phyloP scores from a whole-genome alignment of 2,329 filamentous ascomycete genomes.

The Trichoderma arundinaceum region DNA sequence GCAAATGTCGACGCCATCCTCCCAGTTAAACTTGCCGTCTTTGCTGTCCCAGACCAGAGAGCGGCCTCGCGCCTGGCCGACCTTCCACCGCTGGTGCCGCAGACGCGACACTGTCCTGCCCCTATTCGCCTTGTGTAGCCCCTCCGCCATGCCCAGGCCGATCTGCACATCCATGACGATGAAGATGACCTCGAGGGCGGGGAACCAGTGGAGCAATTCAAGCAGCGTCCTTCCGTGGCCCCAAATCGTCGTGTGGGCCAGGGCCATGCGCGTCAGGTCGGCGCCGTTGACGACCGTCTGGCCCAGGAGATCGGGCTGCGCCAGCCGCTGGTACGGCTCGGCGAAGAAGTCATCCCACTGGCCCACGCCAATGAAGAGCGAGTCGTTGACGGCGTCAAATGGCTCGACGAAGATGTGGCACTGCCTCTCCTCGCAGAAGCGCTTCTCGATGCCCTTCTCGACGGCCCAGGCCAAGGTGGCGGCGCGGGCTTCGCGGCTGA shows the following conservation, averaged over 20 bases:
- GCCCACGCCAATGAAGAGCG: background rate
- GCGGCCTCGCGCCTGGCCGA: background rate
- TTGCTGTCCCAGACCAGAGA: background rate
- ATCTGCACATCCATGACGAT: background rate
- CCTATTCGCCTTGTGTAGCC: background rate
- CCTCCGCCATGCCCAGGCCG: background rate
- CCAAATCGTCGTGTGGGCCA: background rate
- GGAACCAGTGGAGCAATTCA: conserved; percentile 8
- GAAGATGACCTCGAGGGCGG: background rate
- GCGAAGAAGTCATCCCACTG: background rate
- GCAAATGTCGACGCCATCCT: background rate
- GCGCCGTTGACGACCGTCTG: background rate
- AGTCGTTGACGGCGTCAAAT: background rate
- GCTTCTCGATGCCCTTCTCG: background rate
- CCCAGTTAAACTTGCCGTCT: background rate
- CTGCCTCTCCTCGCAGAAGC: background rate
- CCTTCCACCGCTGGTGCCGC: background rate
- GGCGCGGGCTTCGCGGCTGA: conserved; percentile 12
- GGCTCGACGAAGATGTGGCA: background rate
- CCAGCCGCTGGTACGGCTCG: background rate
- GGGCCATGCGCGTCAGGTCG: background rate
- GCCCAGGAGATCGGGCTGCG: background rate
- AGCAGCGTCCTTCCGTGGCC: background rate
- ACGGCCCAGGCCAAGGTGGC: background rate
- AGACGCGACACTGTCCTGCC: background rate